phyloP scores from a whole-genome alignment of 129 eudicot genomes.

The Helianthus tuberosus region DNA sequence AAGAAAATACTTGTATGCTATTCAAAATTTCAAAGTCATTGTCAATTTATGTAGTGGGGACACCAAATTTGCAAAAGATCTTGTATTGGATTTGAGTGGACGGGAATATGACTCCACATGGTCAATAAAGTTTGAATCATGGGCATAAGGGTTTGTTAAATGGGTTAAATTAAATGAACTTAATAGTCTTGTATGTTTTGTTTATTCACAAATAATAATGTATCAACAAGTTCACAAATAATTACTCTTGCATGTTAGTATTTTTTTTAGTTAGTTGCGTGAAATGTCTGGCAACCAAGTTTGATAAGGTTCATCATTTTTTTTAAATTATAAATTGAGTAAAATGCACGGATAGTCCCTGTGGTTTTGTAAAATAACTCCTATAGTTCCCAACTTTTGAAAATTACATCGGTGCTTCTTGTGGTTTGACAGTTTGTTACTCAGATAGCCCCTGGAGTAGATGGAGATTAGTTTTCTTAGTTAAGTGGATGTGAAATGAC shows the following conservation, averaged over 20 bases:
- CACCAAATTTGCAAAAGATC: slow-evolving; percentile 22
- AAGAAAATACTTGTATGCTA: background rate
- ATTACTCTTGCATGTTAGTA: background rate
- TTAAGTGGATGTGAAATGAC: too few species aligned
- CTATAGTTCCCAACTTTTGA: too few species aligned
- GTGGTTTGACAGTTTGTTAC: too few species aligned
- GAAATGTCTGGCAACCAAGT: too few species aligned
- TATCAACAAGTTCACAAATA: background rate
- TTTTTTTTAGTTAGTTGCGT: background rate
- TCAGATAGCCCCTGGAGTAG: too few species aligned
- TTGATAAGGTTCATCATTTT: too few species aligned
- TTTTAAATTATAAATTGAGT: too few species aligned
- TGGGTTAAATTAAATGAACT: background rate
- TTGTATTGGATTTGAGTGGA: slow-evolving; percentile 23
- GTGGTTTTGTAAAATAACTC: too few species aligned
- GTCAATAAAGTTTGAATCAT: slow-evolving; percentile 24
- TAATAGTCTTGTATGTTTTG: background rate
- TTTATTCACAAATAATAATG: background rate
- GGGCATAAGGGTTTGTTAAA: slow-evolving; percentile 1
- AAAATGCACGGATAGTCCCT: too few species aligned
- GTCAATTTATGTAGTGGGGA: slow-evolving; percentile 20
- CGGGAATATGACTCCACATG: slow-evolving; percentile 17
- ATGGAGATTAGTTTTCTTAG: too few species aligned
- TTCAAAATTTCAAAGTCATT: slow-evolving; percentile 17
- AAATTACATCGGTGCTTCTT: too few species aligned